Percentiles rank a stretch among this genome's conserved stretches.
phyloP scores from a whole-genome alignment of 306 rosid genomes.

The Cicer pinnatifidum region DNA sequence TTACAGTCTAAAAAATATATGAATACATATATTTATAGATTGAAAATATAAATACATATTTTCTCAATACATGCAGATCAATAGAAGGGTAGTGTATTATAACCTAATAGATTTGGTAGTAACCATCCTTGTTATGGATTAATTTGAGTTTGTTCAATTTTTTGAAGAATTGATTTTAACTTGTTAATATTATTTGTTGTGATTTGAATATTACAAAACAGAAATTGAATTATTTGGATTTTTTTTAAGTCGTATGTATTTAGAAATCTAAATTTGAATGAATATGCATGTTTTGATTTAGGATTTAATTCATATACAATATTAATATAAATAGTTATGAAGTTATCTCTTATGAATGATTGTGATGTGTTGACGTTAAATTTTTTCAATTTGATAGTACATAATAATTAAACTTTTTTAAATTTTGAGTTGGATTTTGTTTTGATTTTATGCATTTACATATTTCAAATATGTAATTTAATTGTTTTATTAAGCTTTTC shows the following conservation, averaged over 20 bases:
- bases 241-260: not conserved
- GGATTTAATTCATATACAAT: not conserved
- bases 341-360: no score
- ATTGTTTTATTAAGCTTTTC: not conserved
- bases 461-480: constrained; percentile 1
- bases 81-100: not conserved
- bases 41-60: constrained; percentile 1
- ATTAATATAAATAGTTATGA: no score
- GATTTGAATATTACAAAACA: not conserved
- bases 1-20: not conserved
- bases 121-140: not conserved
- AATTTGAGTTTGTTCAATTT: not conserved
- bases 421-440: not conserved
- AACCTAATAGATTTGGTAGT: not conserved
- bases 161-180: not conserved
- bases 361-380: no score
- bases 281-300: not conserved
- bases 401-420: no score
- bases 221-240: not conserved
- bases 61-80: not conserved
- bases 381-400: no score
- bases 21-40: not conserved
- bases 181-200: not conserved
- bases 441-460: not conserved
- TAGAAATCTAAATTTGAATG: not conserved